phyloP scores from a whole-genome alignment of 2,329 filamentous ascomycete genomes.

The Diaporthe vexans region DNA sequence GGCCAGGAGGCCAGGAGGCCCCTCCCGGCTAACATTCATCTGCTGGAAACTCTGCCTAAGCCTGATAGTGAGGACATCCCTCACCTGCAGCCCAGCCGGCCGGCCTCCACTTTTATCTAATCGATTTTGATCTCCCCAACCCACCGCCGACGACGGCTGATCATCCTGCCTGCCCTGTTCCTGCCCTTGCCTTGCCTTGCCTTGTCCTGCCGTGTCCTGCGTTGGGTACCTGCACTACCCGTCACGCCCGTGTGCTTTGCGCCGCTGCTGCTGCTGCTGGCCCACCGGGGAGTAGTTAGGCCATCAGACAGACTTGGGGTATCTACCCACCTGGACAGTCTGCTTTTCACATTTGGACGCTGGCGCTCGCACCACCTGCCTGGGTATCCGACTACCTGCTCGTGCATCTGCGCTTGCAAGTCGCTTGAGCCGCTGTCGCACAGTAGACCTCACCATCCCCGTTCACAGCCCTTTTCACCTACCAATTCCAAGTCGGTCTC shows the following conservation, averaged over 20 bases:
- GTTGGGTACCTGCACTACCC: not conserved
- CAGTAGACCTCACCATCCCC: conserved; percentile 19
- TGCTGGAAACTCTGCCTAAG: too few relatives aligned
- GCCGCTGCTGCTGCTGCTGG: not conserved
- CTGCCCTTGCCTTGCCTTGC: conserved; percentile 24
- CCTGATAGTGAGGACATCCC: conserved; percentile 7
- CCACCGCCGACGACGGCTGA: conserved; percentile 20
- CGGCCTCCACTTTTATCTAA: conserved; percentile 29
- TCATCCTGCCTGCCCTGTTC: conserved; percentile 30
- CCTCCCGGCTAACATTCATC: not conserved
- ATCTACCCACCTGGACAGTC: not conserved
- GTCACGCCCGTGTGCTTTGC: conserved; percentile 5
- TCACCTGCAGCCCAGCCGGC: not conserved
- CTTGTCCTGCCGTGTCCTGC: not conserved
- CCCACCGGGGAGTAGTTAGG: not conserved
- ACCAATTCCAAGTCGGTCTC: conserved; percentile 28
- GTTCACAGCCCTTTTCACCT: conserved; percentile 15
- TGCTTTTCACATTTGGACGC: not conserved
- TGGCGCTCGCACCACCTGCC: conserved; percentile 4
- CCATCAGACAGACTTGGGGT: not conserved
- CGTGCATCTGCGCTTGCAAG: conserved; percentile 14
- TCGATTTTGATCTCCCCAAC: conserved; percentile 31
- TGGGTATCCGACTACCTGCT: not conserved
- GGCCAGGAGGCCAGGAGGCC: too few relatives aligned
- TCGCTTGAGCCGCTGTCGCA: conserved; percentile 20